Evolutionary conservation across 2,329 filamentous ascomycete species (phyloP).

Genomic region (Reticulascus tulasneorum): DNA sequence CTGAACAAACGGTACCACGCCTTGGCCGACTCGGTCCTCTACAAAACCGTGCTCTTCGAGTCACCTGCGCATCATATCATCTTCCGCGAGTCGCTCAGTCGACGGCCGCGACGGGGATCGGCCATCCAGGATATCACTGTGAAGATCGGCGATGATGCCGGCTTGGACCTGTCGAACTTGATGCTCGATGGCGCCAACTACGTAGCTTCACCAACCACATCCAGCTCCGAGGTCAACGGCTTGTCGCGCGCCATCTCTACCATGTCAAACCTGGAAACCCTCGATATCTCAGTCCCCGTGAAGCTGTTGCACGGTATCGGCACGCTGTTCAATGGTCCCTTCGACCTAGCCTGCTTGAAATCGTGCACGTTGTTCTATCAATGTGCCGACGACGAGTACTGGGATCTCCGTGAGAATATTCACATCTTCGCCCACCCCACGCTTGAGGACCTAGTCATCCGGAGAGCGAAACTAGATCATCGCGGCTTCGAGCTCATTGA

Average conservation of each 20-base stretch:
- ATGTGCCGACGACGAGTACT: conserved; percentile 37
- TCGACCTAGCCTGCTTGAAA: conserved; percentile 44
- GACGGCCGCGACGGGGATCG: conserved; percentile 42
- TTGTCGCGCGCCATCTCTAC: conserved; percentile 42
- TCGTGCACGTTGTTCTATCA: conserved; percentile 45
- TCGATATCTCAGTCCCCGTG: conserved; percentile 42
- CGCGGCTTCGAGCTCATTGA: conserved; percentile 44
- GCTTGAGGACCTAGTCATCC: conserved; percentile 40
- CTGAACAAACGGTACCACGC: conserved; percentile 38
- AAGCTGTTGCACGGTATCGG: conserved; percentile 42
- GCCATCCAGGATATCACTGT: conserved; percentile 41
- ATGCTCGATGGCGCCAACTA: conserved; percentile 32
- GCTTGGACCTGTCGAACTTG: conserved; percentile 39
- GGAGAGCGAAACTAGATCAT: conserved; percentile 40
- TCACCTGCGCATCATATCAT: conserved; percentile 43
- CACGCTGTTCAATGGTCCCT: conserved; percentile 45
- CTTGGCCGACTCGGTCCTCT: conserved; percentile 42
- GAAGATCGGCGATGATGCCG: conserved; percentile 38
- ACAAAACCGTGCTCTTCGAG: conserved; percentile 42
- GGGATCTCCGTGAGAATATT: conserved; percentile 48
- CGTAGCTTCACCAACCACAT: conserved; percentile 24
- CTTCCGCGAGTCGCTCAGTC: conserved; percentile 43
- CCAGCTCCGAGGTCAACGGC: no score
- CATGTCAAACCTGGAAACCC: conserved; percentile 45
- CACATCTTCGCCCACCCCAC: conserved; percentile 48